Percentiles rank a stretch among this genome's conserved stretches.
Conservation (phyloP, 192 early-diverging fungal species). For the Backusella luteola region DNA sequence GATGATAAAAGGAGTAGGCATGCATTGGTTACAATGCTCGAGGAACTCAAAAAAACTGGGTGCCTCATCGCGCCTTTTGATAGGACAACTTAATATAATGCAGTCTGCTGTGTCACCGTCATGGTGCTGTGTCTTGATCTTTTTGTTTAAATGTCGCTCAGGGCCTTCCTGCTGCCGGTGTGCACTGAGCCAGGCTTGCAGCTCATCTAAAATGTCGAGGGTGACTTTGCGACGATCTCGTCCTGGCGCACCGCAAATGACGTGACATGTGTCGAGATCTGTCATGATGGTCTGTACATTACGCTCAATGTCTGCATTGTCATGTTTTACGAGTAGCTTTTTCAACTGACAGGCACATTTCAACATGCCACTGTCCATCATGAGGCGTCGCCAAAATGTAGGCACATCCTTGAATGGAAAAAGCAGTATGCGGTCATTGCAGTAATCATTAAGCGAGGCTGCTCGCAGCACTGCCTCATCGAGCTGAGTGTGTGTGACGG, state of each 20-base stretch:
- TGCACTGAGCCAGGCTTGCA: slow-evolving; percentile 21
- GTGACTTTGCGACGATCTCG: slow-evolving; percentile 14
- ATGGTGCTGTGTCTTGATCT: not conserved
- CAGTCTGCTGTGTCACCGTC: not conserved
- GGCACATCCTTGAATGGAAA: slow-evolving; percentile 54
- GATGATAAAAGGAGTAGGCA: slow-evolving; percentile 51
- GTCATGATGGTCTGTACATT: slow-evolving; percentile 31
- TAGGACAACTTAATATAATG: not conserved
- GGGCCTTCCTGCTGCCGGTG: not conserved
- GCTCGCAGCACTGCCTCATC: not conserved
- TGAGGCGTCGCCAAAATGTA: slow-evolving; percentile 43
- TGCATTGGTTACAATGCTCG: slow-evolving; percentile 4
- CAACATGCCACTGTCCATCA: slow-evolving; percentile 50
- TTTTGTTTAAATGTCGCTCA: not conserved
- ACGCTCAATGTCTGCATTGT: slow-evolving; percentile 11
- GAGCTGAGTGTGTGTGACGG: not conserved
- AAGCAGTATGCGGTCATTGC: slow-evolving; percentile 35
- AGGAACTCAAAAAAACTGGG: slow-evolving; percentile 26
- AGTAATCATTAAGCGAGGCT: slow-evolving; percentile 1
- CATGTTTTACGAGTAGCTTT: not conserved
- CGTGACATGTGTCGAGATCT: slow-evolving; percentile 49
- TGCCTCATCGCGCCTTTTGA: not conserved
- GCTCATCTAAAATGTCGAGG: slow-evolving; percentile 17
- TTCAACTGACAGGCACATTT: not conserved
- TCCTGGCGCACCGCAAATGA: slow-evolving; percentile 58